These are phyloP conservation scores for Choanephora cucurbitarum DNA, from an alignment of 371 early-diverging fungal species.

Conservation along the genomic window DNA sequence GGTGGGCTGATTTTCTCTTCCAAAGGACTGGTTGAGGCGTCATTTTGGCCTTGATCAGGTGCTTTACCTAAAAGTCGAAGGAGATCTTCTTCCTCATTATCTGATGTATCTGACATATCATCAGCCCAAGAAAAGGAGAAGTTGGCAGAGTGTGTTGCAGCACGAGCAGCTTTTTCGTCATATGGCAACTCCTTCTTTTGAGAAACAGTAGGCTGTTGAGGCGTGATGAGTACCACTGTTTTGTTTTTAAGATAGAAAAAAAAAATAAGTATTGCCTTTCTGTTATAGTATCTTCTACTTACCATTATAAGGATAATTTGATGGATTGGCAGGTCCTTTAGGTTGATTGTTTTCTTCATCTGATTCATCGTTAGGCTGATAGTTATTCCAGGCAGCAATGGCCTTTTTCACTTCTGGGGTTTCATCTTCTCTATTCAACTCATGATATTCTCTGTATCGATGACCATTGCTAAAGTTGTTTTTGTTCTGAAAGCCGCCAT, in stretches of 20 bases:
- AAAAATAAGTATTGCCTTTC: background rate
- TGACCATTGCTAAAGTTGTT: conserved; percentile 2
- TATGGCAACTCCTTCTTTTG: background rate
- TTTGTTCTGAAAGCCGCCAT: conserved; percentile 11
- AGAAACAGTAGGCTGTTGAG: background rate
- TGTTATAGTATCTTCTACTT: background rate
- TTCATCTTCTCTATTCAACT: background rate
- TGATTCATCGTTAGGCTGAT: conserved; percentile 6
- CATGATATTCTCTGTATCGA: conserved; percentile 1
- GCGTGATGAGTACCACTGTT: too few relatives aligned
- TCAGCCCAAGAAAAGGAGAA: conserved; percentile 16
- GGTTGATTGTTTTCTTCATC: background rate
- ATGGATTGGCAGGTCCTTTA: background rate
- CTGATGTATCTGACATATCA: conserved; percentile 7
- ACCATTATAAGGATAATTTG: too few relatives aligned
- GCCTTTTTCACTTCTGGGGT: background rate
- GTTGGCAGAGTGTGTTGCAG: background rate
- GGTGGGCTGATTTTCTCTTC: too few relatives aligned
- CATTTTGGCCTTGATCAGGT: background rate
- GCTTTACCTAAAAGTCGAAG: background rate
- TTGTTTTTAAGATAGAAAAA: too few relatives aligned
- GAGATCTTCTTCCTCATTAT: conserved; percentile 1
- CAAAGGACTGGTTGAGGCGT: too few relatives aligned
- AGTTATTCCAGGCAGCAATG: conserved; percentile 10
- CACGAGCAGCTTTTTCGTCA: background rate